These are phyloP conservation scores for Cercospora sojina DNA, from an alignment of 2,329 filamentous ascomycete genomes.

Conservation along the genomic window DNA sequence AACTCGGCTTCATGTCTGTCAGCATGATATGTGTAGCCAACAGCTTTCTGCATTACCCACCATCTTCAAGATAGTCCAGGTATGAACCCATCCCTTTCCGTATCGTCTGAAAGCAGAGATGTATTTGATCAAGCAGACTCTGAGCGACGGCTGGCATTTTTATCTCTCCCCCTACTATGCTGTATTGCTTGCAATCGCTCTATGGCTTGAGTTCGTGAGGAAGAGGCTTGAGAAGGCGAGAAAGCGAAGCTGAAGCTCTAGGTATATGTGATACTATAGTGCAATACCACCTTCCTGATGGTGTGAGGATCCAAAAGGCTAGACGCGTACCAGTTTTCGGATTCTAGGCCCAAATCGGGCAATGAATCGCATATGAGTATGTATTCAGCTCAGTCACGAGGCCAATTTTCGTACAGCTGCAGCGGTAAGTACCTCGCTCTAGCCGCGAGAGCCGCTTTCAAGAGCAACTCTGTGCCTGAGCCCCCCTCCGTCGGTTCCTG, in stretches of 20 bases:
- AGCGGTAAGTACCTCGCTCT: not conserved
- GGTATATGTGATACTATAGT: not conserved
- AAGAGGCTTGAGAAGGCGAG: not conserved
- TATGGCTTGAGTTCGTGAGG: not conserved
- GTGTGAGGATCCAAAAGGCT: not conserved
- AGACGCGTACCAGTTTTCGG: not conserved
- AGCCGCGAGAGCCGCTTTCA: not conserved
- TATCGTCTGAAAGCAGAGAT: not conserved
- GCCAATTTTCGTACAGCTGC: not conserved
- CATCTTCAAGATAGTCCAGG: slow-evolving; percentile 5
- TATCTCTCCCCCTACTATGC: not conserved
- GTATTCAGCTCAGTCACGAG: not conserved
- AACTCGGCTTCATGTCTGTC: not conserved
- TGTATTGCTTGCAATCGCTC: not conserved
- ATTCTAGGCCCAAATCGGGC: slow-evolving; percentile 2
- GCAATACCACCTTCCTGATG: not conserved
- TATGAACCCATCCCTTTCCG: not conserved
- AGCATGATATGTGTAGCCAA: not conserved
- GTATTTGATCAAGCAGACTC: slow-evolving; percentile 5
- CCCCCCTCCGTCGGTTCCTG: not conserved
- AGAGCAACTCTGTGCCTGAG: not conserved
- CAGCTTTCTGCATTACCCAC: not conserved
- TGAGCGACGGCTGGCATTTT: slow-evolving; percentile 7
- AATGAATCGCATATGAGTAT: slow-evolving; percentile 4
- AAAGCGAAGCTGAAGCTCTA: not conserved